These are phyloP conservation scores for Saksenaea oblongispora DNA, from an alignment of 371 early-diverging fungal genomes.

Conservation along the genomic window DNA sequence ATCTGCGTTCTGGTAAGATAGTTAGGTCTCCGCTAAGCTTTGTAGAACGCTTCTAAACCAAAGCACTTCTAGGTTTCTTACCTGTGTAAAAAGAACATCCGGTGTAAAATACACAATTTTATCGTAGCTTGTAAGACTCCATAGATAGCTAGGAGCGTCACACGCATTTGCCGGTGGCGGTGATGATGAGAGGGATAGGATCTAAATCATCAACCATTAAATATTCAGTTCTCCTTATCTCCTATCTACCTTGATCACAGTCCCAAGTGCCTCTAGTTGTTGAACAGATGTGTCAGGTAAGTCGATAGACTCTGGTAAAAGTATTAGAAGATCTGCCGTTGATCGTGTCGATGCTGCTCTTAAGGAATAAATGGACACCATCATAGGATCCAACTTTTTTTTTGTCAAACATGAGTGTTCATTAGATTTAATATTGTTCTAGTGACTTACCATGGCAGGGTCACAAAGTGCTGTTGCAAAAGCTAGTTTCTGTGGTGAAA, in stretches of 20 bases:
- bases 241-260: not conserved
- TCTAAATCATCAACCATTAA: not conserved
- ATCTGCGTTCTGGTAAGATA: not conserved
- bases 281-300: not conserved
- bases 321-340: not conserved
- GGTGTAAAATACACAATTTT: not conserved
- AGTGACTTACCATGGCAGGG: not conserved
- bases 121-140: not conserved
- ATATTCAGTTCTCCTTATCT: not conserved
- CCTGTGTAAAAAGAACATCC: not conserved
- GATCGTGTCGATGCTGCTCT: not conserved
- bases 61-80: too few relatives aligned
- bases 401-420: not conserved
- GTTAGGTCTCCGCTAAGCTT: not conserved
- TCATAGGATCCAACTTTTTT: not conserved
- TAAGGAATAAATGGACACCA: not conserved
- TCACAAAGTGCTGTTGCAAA: not conserved
- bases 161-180: not conserved
- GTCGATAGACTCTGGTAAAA: not conserved
- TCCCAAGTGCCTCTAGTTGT: not conserved
- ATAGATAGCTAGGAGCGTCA: not conserved
- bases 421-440: not conserved
- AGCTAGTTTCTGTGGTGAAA: not conserved
- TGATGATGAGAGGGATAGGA: not conserved
- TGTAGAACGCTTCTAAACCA: not conserved